Conservation (phyloP, 345 rosid genomes). For the Arabidopsis suecica region DNA sequence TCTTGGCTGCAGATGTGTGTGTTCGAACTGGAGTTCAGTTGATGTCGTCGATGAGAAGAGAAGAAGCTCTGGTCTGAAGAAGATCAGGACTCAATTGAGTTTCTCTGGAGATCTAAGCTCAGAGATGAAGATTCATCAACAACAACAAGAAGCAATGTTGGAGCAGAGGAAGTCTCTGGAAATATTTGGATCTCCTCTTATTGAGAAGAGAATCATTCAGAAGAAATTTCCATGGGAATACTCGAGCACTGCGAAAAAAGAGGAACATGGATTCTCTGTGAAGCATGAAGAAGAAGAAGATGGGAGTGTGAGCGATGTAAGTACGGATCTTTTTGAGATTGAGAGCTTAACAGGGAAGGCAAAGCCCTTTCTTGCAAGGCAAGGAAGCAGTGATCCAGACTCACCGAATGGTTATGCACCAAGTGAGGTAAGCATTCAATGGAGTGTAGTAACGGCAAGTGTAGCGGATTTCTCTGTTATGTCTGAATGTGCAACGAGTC, state of each 20-base stretch:
- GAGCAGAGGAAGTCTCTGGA: conserved; percentile 60
- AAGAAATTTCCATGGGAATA: conserved; percentile 61
- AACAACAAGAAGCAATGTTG: conserved; percentile 35
- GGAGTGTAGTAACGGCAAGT: conserved; percentile 91
- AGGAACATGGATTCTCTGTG: conserved; percentile 43
- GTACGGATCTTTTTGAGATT: conserved; percentile 88
- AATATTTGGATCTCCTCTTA: conserved; percentile 64
- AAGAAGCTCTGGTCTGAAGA: conserved; percentile 35
- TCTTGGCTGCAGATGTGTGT: conserved; percentile 67
- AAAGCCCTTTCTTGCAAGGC: conserved; percentile 63
- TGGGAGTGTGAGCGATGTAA: conserved; percentile 67
- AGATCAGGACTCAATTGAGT: conserved; percentile 34
- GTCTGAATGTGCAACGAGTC: conserved; percentile 64
- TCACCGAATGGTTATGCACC: conserved; percentile 78
- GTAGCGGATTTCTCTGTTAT: conserved; percentile 70
- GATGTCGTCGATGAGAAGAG: conserved; percentile 55
- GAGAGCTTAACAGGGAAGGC: conserved; percentile 74
- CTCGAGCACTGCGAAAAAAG: conserved; percentile 40
- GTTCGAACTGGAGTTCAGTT: conserved; percentile 60
- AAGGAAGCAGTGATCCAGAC: conserved; percentile 54
- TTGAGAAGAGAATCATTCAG: conserved; percentile 49
- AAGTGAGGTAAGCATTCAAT: conserved; percentile 85
- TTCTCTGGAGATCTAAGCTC: conserved; percentile 48
- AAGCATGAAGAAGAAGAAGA: conserved; percentile 39
- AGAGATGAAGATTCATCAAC: conserved; percentile 39